These are phyloP conservation scores for Buxus sempervirens DNA, from an alignment of 164 flowering plant species.

Conservation along the genomic window DNA sequence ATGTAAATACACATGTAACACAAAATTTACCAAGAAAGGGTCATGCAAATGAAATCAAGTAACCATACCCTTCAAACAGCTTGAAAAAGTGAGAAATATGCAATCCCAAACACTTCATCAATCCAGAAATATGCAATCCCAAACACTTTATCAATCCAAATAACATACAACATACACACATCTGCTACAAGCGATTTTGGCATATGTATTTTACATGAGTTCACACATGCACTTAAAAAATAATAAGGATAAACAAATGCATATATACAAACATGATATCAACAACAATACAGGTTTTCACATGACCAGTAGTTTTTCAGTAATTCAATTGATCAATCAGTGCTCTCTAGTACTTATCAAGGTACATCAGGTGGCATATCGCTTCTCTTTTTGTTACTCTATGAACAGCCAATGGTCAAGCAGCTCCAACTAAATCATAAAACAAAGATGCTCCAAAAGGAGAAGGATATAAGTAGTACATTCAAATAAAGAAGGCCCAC, in stretches of 20 bases:
- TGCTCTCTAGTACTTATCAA: background rate
- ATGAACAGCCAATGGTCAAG: background rate
- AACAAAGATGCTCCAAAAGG: background rate
- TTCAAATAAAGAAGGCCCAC: background rate
- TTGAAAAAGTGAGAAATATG: background rate
- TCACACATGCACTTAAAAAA: too few relatives aligned
- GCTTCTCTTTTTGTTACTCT: background rate
- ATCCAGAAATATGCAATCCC: background rate
- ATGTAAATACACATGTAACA: too few relatives aligned
- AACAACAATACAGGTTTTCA: too few relatives aligned
- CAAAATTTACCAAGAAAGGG: background rate
- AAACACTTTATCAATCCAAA: background rate
- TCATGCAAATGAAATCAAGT: background rate
- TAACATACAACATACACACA: background rate
- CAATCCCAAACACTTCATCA: background rate
- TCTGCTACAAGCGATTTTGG: background rate
- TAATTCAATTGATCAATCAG: too few relatives aligned
- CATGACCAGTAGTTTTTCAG: too few relatives aligned
- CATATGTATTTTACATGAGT: too few relatives aligned
- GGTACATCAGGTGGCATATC: background rate
- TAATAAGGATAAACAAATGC: too few relatives aligned
- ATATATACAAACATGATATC: too few relatives aligned
- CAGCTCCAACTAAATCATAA: background rate
- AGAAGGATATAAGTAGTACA: background rate
- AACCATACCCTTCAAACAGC: background rate